Conservation (phyloP, 495 filamentous ascomycete species). For the Margaritispora aquatica region DNA sequence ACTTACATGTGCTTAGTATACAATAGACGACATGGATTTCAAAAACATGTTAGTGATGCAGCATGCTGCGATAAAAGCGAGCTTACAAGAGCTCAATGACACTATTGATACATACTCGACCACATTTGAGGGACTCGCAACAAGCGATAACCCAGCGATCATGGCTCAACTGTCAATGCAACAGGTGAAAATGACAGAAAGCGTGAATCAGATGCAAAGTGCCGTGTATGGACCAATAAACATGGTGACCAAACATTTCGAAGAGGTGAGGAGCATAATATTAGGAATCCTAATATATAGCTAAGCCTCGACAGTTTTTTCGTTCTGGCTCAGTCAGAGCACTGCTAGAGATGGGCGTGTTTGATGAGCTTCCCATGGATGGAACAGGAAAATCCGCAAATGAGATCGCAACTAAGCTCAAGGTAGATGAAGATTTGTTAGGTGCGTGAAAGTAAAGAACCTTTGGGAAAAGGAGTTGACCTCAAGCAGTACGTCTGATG, state of each 20-base stretch:
- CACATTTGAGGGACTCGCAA: background rate
- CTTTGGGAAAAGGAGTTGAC: background rate
- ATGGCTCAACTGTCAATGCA: background rate
- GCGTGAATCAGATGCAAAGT: background rate
- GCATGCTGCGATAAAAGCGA: background rate
- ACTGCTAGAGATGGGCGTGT: slow-evolving; percentile 13
- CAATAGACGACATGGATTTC: background rate
- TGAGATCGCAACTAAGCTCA: slow-evolving; percentile 4
- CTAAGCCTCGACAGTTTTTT: background rate
- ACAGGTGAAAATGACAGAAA: background rate
- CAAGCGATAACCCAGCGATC: background rate
- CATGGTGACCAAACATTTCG: slow-evolving; percentile 1
- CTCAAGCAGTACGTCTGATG: slow-evolving; percentile 14
- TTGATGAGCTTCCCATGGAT: slow-evolving; percentile 9
- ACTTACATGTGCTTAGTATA: no score
- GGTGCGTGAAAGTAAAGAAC: background rate
- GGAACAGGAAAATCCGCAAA: background rate
- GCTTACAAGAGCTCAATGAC: background rate
- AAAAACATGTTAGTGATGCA: background rate
- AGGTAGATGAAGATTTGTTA: slow-evolving; percentile 10
- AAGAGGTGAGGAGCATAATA: slow-evolving; percentile 3
- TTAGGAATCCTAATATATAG: no score
- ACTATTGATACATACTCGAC: background rate
- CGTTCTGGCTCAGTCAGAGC: slow-evolving; percentile 2
- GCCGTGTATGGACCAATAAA: slow-evolving; percentile 2